Evolutionary conservation across 768 basidiomycete species (phyloP).

Genomic region (Fibroporia radiculosa): DNA sequence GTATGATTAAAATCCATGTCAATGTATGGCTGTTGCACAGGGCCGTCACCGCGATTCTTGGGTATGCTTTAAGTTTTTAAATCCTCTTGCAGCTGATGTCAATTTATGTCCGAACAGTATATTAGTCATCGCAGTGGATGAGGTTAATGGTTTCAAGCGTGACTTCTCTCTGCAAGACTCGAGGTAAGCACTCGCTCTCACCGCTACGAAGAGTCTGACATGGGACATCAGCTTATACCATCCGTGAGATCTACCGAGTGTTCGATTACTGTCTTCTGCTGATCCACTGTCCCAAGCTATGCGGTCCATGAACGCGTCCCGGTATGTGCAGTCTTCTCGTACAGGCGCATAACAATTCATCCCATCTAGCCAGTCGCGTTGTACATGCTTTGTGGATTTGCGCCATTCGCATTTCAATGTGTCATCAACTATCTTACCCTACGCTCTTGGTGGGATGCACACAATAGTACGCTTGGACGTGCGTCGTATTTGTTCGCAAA

Average conservation of each 20-base stretch:
- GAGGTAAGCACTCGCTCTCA: conserved; percentile 39
- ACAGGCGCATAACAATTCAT: not conserved
- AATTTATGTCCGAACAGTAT: not conserved
- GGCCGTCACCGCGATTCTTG: conserved; percentile 58
- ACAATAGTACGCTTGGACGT: conserved; percentile 53
- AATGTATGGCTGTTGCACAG: conserved; percentile 26
- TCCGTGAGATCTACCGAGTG: not conserved
- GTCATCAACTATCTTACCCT: conserved; percentile 64
- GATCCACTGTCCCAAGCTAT: conserved; percentile 34
- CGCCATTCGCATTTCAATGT: conserved; percentile 65
- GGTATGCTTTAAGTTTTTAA: conserved; percentile 35
- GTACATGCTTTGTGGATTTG: conserved; percentile 38
- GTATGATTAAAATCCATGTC: not conserved
- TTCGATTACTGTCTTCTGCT: not conserved
- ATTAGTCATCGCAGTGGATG: conserved; percentile 47
- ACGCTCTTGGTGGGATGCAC: conserved; percentile 86
- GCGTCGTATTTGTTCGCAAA: conserved; percentile 14
- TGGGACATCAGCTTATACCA: not conserved
- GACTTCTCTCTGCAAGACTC: conserved; percentile 74
- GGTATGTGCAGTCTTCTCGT: conserved; percentile 29
- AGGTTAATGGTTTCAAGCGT: conserved; percentile 65
- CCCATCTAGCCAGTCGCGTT: conserved; percentile 11
- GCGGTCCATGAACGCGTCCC: conserved; percentile 74
- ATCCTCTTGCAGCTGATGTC: not conserved
- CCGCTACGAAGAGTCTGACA: not conserved